Conservation (phyloP, 495 filamentous ascomycete species). For the Friedmanniomyces simplex region DNA sequence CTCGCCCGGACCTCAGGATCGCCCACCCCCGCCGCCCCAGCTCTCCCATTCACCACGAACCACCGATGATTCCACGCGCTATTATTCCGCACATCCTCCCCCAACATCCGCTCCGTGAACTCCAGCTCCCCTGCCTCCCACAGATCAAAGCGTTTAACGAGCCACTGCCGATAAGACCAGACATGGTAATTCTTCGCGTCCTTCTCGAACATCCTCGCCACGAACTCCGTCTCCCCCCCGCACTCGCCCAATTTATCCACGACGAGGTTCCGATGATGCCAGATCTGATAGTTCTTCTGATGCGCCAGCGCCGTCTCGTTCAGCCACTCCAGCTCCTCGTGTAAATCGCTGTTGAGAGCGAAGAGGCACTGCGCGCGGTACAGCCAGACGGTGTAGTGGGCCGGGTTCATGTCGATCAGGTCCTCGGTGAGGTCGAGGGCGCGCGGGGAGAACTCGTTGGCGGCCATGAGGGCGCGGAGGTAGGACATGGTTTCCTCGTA, state of each 20-base stretch:
- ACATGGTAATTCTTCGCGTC: conserved; percentile 98
- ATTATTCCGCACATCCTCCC: conserved; percentile 82
- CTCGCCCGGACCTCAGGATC: conserved; percentile 55
- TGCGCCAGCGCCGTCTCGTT: conserved; percentile 70
- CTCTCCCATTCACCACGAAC: conserved; percentile 69
- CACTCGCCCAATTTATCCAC: conserved; percentile 43
- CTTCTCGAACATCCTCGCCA: conserved; percentile 66
- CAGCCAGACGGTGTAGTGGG: conserved; percentile 97
- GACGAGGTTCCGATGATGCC: conserved; percentile 88
- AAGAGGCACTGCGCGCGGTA: conserved; percentile 74
- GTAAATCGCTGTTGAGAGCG: conserved; percentile 53
- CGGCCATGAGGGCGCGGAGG: conserved; percentile 84
- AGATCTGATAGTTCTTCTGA: conserved; percentile 98
- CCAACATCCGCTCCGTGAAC: conserved; percentile 57
- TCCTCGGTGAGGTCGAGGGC: conserved; percentile 75
- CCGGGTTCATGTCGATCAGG: conserved; percentile 84
- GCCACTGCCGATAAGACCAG: conserved; percentile 87
- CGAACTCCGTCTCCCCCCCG: conserved; percentile 59
- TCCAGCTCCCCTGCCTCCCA: conserved; percentile 59
- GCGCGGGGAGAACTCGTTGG: conserved; percentile 69
- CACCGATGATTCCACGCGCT: conserved; percentile 95
- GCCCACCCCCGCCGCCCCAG: conserved; percentile 39
- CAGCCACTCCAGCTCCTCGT: conserved; percentile 70
- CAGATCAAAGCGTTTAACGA: conserved; percentile 69
- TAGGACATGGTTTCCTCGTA: conserved; percentile 86